phyloP scores from a whole-genome alignment of 805 yeast species.

The Candida palmyrensis region DNA sequence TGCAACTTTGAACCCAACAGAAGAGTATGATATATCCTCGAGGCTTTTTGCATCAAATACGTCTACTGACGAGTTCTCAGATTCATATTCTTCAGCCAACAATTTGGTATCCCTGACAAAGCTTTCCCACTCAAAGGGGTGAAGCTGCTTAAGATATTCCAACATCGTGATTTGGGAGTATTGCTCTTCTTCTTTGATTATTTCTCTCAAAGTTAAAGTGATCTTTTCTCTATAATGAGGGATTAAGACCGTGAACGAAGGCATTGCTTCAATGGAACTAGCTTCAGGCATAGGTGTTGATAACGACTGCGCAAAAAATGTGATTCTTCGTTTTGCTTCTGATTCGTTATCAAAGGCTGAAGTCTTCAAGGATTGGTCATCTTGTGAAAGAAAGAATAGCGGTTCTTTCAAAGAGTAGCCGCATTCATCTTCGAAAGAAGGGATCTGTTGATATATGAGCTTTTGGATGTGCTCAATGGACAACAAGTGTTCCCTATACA shows the following conservation, averaged over 20 bases:
- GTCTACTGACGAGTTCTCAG: constrained; percentile 12
- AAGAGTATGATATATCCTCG: constrained; percentile 90
- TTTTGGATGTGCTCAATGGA: constrained; percentile 69
- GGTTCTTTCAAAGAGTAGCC: constrained; percentile 59
- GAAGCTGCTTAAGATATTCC: constrained; percentile 91
- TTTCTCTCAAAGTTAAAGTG: constrained; percentile 86
- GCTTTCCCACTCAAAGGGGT: constrained; percentile 97
- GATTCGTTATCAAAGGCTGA: constrained; percentile 56
- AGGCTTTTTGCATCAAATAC: constrained; percentile 42
- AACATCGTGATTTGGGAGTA: constrained; percentile 89
- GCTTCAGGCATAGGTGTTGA: constrained; percentile 83
- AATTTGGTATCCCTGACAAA: constrained; percentile 95
- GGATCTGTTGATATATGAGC: constrained; percentile 52
- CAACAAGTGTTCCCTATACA: constrained; percentile 76
- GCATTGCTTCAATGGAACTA: constrained; percentile 61
- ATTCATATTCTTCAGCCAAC: constrained; percentile 87
- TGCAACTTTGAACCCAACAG: constrained; percentile 96
- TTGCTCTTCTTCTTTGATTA: constrained; percentile 95
- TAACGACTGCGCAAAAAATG: constrained; percentile 85
- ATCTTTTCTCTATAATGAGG: constrained; percentile 98
- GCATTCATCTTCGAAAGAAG: constrained; percentile 29
- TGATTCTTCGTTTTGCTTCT: constrained; percentile 78
- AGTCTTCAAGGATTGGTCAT: constrained; percentile 62
- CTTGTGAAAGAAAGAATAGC: constrained; percentile 73
- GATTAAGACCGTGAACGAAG: constrained; percentile 80